Evolutionary conservation across 1,139 yeast genomes (phyloP).

Genomic region (Saccharomyces pastorianus): DNA sequence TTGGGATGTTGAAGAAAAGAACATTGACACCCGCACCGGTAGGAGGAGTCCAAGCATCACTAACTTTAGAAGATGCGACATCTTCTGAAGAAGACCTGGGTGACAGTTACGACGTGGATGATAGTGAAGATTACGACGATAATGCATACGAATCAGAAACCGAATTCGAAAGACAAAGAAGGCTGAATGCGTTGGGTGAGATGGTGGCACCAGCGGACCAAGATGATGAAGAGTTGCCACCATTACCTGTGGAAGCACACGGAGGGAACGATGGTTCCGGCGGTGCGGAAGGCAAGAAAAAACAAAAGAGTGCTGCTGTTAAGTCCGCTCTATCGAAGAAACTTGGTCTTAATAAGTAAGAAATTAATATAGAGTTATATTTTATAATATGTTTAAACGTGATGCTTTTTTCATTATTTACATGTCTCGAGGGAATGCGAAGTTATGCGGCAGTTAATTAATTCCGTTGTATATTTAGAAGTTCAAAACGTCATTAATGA

Average conservation of each 20-base stretch:
- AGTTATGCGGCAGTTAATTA: too few relatives aligned
- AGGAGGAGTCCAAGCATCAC: constrained; percentile 3
- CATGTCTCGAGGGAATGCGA: background rate
- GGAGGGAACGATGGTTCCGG: background rate
- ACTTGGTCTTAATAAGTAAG: constrained; percentile 5
- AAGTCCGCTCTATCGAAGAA: constrained; percentile 4
- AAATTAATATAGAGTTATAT: background rate
- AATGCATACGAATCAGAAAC: constrained; percentile 43
- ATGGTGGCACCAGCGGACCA: constrained; percentile 39
- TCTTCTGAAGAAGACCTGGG: constrained; percentile 5
- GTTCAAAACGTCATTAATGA: background rate
- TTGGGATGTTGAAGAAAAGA: constrained; percentile 1
- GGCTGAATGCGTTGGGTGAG: constrained; percentile 75
- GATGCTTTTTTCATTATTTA: background rate
- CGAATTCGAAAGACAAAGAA: constrained; percentile 61
- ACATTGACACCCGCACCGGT: constrained; percentile 4
- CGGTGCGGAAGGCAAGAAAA: constrained; percentile 3
- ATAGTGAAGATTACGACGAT: constrained; percentile 15
- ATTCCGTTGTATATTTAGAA: background rate
- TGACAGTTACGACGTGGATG: constrained; percentile 15
- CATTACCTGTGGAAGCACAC: constrained; percentile 18
- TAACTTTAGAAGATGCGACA: constrained; percentile 5
- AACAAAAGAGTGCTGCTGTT: constrained; percentile 1
- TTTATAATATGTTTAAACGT: background rate
- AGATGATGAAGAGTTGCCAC: constrained; percentile 47